Conservation (phyloP, 2,329 filamentous ascomycete species). For the Nemania serpens region DNA sequence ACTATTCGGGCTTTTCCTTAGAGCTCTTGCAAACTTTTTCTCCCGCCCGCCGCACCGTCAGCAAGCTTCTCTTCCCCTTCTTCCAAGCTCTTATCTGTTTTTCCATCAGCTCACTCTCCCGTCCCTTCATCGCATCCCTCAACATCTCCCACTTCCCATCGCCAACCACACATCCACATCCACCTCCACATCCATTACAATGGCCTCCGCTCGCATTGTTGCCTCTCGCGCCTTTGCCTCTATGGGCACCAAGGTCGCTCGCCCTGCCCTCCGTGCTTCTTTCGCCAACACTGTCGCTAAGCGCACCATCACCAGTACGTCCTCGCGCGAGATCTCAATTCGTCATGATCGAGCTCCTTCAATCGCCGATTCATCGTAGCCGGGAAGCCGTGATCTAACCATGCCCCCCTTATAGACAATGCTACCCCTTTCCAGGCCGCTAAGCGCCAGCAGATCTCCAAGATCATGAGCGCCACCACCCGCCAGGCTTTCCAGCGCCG, state of each 20-base stretch:
- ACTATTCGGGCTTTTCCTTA: conserved; percentile 36
- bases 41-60: conserved; percentile 38
- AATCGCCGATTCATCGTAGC: conserved; percentile 1
- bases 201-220: conserved; percentile 78
- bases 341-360: not conserved
- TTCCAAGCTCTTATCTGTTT: conserved; percentile 9
- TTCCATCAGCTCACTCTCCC: conserved; percentile 31
- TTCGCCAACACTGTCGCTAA: conserved; percentile 66
- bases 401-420: conserved; percentile 44
- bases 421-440: conserved; percentile 71
- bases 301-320: conserved; percentile 77
- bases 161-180: conserved; percentile 43
- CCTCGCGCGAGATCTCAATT: conserved; percentile 27
- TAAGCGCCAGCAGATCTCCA: conserved; percentile 73
- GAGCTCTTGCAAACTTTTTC: conserved; percentile 41
- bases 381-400: conserved; percentile 17
- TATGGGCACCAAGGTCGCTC: conserved; percentile 78
- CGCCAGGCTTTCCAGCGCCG: conserved; percentile 71
- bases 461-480: conserved; percentile 68
- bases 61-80: conserved; percentile 39
- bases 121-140: conserved; percentile 43
- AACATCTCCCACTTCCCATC: conserved; percentile 49
- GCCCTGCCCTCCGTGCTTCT: conserved; percentile 71
- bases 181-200: conserved; percentile 58
- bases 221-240: conserved; percentile 77